A percentile compares a stretch with the other conserved stretches of the same genome.
These are phyloP conservation scores for Phytophthora colocasiae DNA, from an alignment of 352 stramenopile genomes.

Conservation along the genomic window DNA sequence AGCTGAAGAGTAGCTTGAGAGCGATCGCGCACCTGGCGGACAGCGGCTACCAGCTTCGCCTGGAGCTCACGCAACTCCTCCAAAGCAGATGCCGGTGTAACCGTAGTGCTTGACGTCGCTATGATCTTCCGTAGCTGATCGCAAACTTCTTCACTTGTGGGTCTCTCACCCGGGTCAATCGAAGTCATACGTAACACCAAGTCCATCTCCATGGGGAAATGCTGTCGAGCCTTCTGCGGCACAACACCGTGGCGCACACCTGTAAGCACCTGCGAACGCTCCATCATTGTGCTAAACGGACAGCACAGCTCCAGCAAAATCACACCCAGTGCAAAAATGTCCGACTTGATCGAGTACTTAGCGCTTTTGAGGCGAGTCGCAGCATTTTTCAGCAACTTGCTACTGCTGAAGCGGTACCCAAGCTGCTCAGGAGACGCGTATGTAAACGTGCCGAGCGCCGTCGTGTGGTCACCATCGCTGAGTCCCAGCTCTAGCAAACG, in stretches of 20 bases:
- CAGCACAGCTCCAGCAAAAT: constrained; percentile 88
- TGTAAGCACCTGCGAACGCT: constrained; percentile 84
- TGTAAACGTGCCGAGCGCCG: constrained; percentile 81
- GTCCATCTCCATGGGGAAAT: constrained; percentile 75
- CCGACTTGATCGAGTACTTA: constrained; percentile 86
- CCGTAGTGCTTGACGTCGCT: constrained; percentile 33
- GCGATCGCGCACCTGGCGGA: constrained; percentile 65
- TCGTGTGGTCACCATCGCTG: constrained; percentile 71
- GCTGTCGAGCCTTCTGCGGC: constrained; percentile 65
- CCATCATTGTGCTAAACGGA: constrained; percentile 88
- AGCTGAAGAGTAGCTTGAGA: constrained; percentile 67
- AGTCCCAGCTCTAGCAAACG: constrained; percentile 28
- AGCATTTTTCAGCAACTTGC: constrained; percentile 45
- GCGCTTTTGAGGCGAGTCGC: constrained; percentile 69
- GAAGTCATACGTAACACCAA: constrained; percentile 83
- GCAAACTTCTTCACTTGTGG: constrained; percentile 62
- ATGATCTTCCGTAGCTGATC: constrained; percentile 61
- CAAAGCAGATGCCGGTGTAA: constrained; percentile 55
- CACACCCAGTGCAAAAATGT: constrained; percentile 85
- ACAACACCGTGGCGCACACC: constrained; percentile 80
- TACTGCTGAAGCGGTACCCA: constrained; percentile 60
- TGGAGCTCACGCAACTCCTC: constrained; percentile 76
- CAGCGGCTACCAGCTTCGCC: constrained; percentile 54
- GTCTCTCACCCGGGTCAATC: constrained; percentile 71
- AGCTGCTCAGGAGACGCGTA: constrained; percentile 90